Evolutionary conservation across 2,329 filamentous ascomycete species (phyloP).

Genomic region (Aspergillus carbonarius): DNA sequence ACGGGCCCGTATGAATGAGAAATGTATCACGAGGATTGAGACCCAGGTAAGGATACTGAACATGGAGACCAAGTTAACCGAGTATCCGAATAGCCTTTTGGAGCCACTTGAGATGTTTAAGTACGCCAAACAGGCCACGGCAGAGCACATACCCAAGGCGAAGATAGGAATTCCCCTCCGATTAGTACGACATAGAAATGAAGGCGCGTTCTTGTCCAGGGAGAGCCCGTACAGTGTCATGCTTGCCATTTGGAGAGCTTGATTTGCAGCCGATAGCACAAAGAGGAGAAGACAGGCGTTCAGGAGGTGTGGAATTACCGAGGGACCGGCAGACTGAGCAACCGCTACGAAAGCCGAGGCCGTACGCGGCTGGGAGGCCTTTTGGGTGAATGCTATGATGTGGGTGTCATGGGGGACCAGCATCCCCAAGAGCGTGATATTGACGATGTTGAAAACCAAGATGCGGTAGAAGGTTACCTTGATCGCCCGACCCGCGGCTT

Average conservation of each 20-base stretch:
- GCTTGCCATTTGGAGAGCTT: constrained; percentile 71
- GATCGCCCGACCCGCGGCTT: constrained; percentile 72
- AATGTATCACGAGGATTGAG: constrained; percentile 65
- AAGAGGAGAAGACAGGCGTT: constrained; percentile 73
- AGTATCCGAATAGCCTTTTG: constrained; percentile 59
- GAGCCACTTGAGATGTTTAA: constrained; percentile 61
- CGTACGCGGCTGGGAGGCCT: constrained; percentile 50
- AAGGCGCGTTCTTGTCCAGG: constrained; percentile 68
- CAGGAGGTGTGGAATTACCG: constrained; percentile 63
- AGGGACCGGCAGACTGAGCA: constrained; percentile 63
- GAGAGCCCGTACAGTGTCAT: constrained; percentile 71
- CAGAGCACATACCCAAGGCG: constrained; percentile 59
- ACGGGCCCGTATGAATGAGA: constrained; percentile 64
- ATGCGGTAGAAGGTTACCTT: constrained; percentile 79
- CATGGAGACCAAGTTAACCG: constrained; percentile 66
- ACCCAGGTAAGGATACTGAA: constrained; percentile 67
- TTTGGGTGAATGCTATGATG: constrained; percentile 52
- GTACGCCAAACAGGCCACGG: constrained; percentile 66
- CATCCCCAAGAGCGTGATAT: constrained; percentile 73
- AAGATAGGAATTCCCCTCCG: constrained; percentile 67
- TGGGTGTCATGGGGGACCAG: constrained; percentile 67
- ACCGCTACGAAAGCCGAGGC: constrained; percentile 74
- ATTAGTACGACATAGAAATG: constrained; percentile 68
- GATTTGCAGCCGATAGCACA: constrained; percentile 73
- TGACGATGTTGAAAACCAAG: constrained; percentile 73